Evolutionary conservation across 1,284 basidiomycete species (phyloP).

Genomic region (Ceratobasidium sp.): DNA sequence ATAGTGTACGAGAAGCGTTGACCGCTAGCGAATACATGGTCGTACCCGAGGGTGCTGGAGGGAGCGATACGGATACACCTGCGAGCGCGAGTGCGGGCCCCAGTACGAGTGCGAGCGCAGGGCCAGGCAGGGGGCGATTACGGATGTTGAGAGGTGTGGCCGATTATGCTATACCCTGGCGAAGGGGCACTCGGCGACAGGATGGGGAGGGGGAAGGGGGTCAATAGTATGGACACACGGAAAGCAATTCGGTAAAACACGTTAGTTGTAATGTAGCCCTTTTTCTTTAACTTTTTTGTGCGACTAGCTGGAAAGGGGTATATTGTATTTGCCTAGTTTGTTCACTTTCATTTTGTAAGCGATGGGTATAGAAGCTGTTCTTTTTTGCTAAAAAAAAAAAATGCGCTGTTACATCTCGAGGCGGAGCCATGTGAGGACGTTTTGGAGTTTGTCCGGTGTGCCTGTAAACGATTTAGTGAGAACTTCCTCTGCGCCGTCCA

Average conservation of each 20-base stretch:
- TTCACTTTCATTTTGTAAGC: conserved; percentile 18
- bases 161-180: conserved; percentile 37
- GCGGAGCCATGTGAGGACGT: conserved; percentile 33
- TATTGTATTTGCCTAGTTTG: conserved; percentile 33
- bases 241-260: background rate
- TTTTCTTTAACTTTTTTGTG: background rate
- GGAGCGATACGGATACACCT: conserved; percentile 26
- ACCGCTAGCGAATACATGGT: conserved; percentile 3
- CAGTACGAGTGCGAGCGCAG: background rate
- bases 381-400: background rate
- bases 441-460: background rate
- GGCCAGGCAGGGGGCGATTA: conserved; percentile 13
- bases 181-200: conserved; percentile 5
- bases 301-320: conserved; percentile 3
- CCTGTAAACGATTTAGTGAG: conserved; percentile 19
- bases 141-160: conserved; percentile 30
- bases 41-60: conserved; percentile 4
- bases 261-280: background rate
- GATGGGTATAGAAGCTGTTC: conserved; percentile 13
- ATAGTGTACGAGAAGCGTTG: conserved; percentile 36
- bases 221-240: background rate
- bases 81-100: conserved; percentile 1
- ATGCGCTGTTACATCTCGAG: conserved; percentile 20
- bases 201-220: conserved; percentile 14
- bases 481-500: conserved; percentile 46